Evolutionary conservation across 768 basidiomycete genomes (phyloP), one percentile per base, ranked within the genome.

Genomic region (Mycena sanguinolenta): DNA sequence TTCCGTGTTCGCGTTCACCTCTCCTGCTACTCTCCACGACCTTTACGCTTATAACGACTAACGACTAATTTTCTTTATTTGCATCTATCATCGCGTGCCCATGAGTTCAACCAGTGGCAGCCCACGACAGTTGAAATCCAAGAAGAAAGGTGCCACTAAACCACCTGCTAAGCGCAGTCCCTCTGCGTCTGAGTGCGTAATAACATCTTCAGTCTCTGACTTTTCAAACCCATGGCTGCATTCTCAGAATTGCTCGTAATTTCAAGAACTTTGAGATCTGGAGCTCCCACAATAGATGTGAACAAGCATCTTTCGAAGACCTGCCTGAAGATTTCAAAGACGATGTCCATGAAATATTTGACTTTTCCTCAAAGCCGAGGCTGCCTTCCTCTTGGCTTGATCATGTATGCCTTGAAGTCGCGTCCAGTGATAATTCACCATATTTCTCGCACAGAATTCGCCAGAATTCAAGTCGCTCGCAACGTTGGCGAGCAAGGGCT

Each of bases 241-340:
- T 8, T 32, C 17, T 54, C 38, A 88, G 87, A 71, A 87, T 89
- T 66, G 86, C 88, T 28, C 82, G 82, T 30, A 87, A 86, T 77
- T 70, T 82, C 25, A 80, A 80, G 57, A 79, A 80, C 70, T 89
- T 88, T 62, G 89, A 89, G 69, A 84, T 80, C 6, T 89, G 89
- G 88, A 79, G 83, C 9, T 79, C 81, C 1, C 80, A 84, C 73
- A 86, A 89, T 70, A 75, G 81, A 49, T 85, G 85, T 70, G 87
- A 87, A 72, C 85, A 87, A 67, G 87, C 84, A 7, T 83, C 84
- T 0, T 84, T 88, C 38, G 86, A 87, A 2, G 81, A 82, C 3
- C 74, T 87, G 36, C 77, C 75, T n/a, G 61, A 23, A 1, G 83
- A 84, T 23, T 75, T 86, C 34, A 72, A 75, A 42, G 72, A 75